Conservation (phyloP, 208 protist species). For the Acanthamoeba lenticulata region DNA sequence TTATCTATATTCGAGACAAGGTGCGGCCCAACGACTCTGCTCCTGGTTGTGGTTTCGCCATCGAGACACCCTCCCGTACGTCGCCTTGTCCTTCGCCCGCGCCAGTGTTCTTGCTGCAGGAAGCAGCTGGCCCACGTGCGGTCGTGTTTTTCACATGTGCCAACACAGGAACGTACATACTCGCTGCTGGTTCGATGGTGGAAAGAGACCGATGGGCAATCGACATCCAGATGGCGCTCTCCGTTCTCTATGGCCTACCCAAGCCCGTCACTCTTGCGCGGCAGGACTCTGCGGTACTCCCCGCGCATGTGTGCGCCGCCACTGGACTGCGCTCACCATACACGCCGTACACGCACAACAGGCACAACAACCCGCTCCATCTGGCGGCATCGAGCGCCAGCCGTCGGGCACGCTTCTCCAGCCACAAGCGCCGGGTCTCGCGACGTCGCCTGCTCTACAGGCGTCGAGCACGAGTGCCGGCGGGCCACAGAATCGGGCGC, state of each 20-base stretch:
- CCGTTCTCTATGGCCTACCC: conserved; percentile 40
- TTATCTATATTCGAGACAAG: conserved; percentile 59
- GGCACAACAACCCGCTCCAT: no score
- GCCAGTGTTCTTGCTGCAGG: neutral
- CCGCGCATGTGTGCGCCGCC: no score
- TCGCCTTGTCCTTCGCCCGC: neutral
- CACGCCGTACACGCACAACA: no score
- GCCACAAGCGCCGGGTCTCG: no score
- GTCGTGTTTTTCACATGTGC: no score
- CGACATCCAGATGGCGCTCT: conserved; percentile 12
- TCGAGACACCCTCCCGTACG: conserved; percentile 22
- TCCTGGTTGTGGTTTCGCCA: conserved; percentile 39
- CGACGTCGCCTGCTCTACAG: no score
- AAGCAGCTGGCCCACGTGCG: no score
- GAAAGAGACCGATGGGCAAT: conserved; percentile 44
- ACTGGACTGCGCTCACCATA: no score
- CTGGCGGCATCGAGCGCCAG: neutral
- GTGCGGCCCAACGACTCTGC: neutral
- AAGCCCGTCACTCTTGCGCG: conserved; percentile 4
- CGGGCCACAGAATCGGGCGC: neutral
- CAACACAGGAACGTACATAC: conserved; percentile 18
- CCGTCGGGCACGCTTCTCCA: no score
- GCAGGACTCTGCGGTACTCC: neutral
- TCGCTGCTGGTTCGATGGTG: neutral
- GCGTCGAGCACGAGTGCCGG: neutral